Percentiles rank a stretch among this genome's conserved stretches.
Conservation (phyloP, 176 grass and related monocot species). For the Rhynchospora pubera region DNA sequence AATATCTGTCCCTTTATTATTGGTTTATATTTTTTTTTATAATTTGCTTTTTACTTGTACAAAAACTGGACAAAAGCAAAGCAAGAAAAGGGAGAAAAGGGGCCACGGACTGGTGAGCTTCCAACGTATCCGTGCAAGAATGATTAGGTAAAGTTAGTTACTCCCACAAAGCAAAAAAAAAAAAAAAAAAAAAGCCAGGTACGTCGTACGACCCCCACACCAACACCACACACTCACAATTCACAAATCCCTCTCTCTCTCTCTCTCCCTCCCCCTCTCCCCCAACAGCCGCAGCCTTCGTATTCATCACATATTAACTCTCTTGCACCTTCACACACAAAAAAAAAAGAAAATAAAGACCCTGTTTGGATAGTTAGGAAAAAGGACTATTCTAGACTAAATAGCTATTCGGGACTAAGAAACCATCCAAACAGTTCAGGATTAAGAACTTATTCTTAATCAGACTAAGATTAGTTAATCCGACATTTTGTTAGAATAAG, state of each 20-base stretch:
- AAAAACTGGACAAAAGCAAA: neutral
- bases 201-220: neutral
- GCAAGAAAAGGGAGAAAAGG: neutral
- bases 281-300: too few species aligned
- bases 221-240: too few species aligned
- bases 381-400: too few species aligned
- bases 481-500: too few species aligned
- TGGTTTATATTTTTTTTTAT: neutral
- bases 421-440: too few species aligned
- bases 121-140: constrained; percentile 22
- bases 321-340: neutral
- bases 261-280: too few species aligned
- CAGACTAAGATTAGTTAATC: too few species aligned
- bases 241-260: too few species aligned
- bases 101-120: neutral
- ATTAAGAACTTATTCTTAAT: too few species aligned
- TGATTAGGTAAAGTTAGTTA: constrained; percentile 29
- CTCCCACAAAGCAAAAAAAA: neutral
- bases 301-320: neutral
- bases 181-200: neutral
- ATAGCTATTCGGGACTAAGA: too few species aligned
- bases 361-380: too few species aligned
- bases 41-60: neutral
- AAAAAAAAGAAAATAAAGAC: neutral
- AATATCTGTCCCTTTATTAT: neutral